Conservation (phyloP, 108 stramenopile species). For the Skeletonema marinoi region DNA sequence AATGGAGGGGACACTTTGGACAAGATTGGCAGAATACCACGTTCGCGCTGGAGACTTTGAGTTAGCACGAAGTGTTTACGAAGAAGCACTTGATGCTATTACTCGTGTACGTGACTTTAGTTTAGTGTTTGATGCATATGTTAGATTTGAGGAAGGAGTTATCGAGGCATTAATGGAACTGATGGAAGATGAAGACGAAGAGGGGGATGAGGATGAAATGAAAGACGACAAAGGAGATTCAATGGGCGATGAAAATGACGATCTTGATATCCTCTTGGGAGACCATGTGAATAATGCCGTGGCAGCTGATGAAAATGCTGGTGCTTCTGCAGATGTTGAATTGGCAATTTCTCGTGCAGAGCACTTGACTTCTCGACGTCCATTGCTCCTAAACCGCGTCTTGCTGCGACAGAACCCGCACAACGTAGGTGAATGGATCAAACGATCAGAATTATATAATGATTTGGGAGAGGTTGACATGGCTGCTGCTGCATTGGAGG, state of each 20-base stretch:
- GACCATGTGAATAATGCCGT: conserved; percentile 1
- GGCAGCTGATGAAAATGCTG: conserved; percentile 28
- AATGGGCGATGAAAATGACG: conserved; percentile 49
- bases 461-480: conserved; percentile 43
- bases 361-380: conserved; percentile 91
- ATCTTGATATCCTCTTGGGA: conserved; percentile 73
- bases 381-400: conserved; percentile 92
- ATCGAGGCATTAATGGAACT: conserved; percentile 89
- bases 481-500: conserved; percentile 75
- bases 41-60: conserved; percentile 96
- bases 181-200: conserved; percentile 79
- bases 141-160: conserved; percentile 94
- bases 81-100: conserved; percentile 91
- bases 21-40: conserved; percentile 92
- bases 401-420: conserved; percentile 96
- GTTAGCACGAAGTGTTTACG: conserved; percentile 93
- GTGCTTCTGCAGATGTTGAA: conserved; percentile 81
- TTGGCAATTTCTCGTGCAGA: conserved; percentile 94
- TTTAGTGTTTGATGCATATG: conserved; percentile 95
- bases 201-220: conserved; percentile 40
- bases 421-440: conserved; percentile 96
- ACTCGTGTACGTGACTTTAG: conserved; percentile 96
- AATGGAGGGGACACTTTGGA: conserved; percentile 96
- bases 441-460: conserved; percentile 84
- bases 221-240: background rate